phyloP scores from a whole-genome alignment of 2,329 filamentous ascomycete genomes.

The Colletotrichum sp. region DNA sequence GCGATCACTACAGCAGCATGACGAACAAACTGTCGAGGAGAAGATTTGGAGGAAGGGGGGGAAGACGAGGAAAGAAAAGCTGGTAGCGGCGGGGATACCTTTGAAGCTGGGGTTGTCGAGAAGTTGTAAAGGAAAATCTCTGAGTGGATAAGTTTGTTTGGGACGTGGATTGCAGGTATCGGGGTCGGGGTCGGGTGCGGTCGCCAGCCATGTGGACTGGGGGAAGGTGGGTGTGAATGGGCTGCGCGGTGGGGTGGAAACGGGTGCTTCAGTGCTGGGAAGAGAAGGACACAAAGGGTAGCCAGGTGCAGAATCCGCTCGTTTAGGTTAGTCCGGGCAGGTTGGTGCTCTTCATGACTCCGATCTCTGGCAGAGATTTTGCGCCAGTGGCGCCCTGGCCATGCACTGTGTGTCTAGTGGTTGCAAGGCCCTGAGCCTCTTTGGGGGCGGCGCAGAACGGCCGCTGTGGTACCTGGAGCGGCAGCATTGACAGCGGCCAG shows the following conservation, averaged over 20 bases:
- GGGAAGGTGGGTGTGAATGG: constrained; percentile 7
- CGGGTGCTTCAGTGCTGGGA: background rate
- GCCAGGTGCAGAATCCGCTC: background rate
- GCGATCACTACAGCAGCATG: constrained; percentile 19
- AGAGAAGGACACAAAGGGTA: background rate
- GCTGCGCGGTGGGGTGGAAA: constrained; percentile 4
- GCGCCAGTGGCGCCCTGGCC: background rate
- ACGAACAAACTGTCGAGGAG: constrained; percentile 4
- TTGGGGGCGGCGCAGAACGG: background rate
- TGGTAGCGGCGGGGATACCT: background rate
- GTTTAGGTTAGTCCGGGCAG: constrained; percentile 2
- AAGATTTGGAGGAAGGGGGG: background rate
- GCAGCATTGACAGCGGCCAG: background rate
- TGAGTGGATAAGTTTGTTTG: constrained; percentile 22
- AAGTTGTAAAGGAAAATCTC: constrained; percentile 22
- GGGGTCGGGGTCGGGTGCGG: constrained; percentile 19
- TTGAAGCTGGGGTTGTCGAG: constrained; percentile 22
- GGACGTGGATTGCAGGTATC: constrained; percentile 12
- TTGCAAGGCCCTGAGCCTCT: constrained; percentile 10
- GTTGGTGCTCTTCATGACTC: constrained; percentile 10
- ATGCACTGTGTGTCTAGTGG: constrained; percentile 5
- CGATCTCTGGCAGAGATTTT: constrained; percentile 8
- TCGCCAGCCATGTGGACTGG: constrained; percentile 12
- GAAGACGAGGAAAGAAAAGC: background rate
- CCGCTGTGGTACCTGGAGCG: background rate